These are phyloP conservation scores for Hordeum marinum DNA, from an alignment of 176 grass and related monocot genomes.

Conservation along the genomic window DNA sequence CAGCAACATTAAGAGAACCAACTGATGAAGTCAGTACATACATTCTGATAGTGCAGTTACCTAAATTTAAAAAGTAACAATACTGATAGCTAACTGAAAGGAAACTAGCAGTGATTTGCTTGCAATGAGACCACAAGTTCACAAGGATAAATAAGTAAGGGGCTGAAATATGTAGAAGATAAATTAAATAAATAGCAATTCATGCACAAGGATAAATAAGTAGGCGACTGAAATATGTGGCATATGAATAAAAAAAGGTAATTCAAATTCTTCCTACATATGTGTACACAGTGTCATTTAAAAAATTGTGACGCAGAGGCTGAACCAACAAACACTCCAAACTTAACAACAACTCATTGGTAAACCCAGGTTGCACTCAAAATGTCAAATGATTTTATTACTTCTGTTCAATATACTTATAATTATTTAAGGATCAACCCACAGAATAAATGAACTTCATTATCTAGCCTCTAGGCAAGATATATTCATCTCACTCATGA, in stretches of 20 bases:
- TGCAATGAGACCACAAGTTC: constrained; percentile 1
- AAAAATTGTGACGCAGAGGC: background rate
- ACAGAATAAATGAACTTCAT: background rate
- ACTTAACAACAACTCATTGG: background rate
- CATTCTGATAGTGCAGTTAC: constrained; percentile 18
- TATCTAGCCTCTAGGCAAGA: background rate
- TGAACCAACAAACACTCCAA: constrained; percentile 1
- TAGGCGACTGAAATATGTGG: background rate
- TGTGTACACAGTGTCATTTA: background rate
- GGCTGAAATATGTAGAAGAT: background rate
- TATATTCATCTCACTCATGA: background rate
- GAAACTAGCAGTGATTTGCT: constrained; percentile 18
- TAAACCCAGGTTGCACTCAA: background rate
- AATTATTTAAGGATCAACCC: background rate
- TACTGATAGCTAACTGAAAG: constrained; percentile 12
- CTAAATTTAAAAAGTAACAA: constrained; percentile 4
- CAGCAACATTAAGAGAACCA: constrained; percentile 39
- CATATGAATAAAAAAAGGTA: background rate
- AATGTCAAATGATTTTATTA: background rate
- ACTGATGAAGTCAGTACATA: constrained; percentile 27
- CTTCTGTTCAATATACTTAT: background rate
- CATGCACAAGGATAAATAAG: background rate
- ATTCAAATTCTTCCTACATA: constrained; percentile 2
- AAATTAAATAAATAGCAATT: background rate
- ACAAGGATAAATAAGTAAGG: background rate